Evolutionary conservation across 2,329 filamentous ascomycete genomes (phyloP).

Genomic region (Pseudogymnoascus sp.): DNA sequence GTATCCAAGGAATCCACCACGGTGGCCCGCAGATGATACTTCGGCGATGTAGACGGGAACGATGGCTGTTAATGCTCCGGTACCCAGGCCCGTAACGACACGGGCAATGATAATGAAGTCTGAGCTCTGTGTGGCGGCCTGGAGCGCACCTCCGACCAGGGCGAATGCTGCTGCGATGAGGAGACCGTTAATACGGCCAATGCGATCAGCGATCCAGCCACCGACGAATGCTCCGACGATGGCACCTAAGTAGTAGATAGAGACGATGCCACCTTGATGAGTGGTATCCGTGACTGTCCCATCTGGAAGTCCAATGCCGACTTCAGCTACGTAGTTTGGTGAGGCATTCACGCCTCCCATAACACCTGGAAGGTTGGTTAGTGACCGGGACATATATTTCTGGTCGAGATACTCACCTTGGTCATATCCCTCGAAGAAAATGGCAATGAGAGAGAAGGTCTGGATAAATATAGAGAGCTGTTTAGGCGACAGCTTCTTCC

Average conservation of each 20-base stretch:
- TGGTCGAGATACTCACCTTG: slow-evolving; percentile 29
- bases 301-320: slow-evolving; percentile 37
- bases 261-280: slow-evolving; percentile 27
- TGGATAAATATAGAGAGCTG: slow-evolving; percentile 36
- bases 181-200: slow-evolving; percentile 46
- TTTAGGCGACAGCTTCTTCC: slow-evolving; percentile 36
- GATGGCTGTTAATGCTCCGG: slow-evolving; percentile 28
- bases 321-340: slow-evolving; percentile 35
- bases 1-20: slow-evolving; percentile 25
- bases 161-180: slow-evolving; percentile 35
- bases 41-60: slow-evolving; percentile 26
- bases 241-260: slow-evolving; percentile 27
- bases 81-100: slow-evolving; percentile 28
- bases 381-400: not conserved
- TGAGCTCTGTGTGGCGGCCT: slow-evolving; percentile 18
- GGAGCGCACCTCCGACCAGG: slow-evolving; percentile 25
- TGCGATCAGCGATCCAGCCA: slow-evolving; percentile 43
- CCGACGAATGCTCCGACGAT: slow-evolving; percentile 29
- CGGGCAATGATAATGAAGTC: slow-evolving; percentile 28
- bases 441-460: slow-evolving; percentile 25
- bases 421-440: slow-evolving; percentile 43
- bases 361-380: slow-evolving; percentile 29
- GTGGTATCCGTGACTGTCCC: slow-evolving; percentile 23
- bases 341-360: slow-evolving; percentile 43
- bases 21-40: slow-evolving; percentile 23